phyloP scores from a whole-genome alignment of 805 yeast genomes.

The Cyberlindnera euphorbiae region DNA sequence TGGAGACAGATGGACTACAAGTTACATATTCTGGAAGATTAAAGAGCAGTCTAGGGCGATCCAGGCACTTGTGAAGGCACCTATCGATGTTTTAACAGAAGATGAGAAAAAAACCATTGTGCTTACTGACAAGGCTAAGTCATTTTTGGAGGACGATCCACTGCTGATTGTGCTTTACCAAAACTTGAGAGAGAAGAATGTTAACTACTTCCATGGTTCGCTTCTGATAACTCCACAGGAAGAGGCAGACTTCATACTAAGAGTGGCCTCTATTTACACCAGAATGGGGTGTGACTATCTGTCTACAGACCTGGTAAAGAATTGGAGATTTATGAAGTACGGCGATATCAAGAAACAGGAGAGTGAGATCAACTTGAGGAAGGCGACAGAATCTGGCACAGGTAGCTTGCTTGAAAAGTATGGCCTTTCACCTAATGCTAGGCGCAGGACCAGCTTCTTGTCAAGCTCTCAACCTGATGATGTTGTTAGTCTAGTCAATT shows the following conservation, averaged over 20 bases:
- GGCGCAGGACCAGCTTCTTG: slow-evolving; percentile 20
- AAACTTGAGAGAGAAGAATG: slow-evolving; percentile 49
- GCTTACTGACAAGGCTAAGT: slow-evolving; percentile 28
- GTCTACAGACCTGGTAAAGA: slow-evolving; percentile 53
- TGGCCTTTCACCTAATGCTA: slow-evolving; percentile 24
- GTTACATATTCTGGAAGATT: slow-evolving; percentile 75
- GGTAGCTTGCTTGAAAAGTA: slow-evolving; percentile 19
- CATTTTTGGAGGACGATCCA: slow-evolving; percentile 73
- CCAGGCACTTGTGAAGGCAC: slow-evolving; percentile 59
- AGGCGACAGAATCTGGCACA: slow-evolving; percentile 5
- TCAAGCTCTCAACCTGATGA: slow-evolving; percentile 4
- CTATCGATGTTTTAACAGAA: slow-evolving; percentile 34
- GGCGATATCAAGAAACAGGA: slow-evolving; percentile 15
- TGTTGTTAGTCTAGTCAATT: too few species aligned
- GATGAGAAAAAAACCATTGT: slow-evolving; percentile 24
- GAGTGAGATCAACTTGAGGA: slow-evolving; percentile 10
- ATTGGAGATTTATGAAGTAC: slow-evolving; percentile 58
- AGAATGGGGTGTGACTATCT: slow-evolving; percentile 91
- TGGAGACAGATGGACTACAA: slow-evolving; percentile 78
- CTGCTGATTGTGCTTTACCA: slow-evolving; percentile 64
- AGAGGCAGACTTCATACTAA: slow-evolving; percentile 60
- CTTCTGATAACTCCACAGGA: slow-evolving; percentile 32
- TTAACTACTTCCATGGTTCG: slow-evolving; percentile 47
- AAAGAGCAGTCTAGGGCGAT: slow-evolving; percentile 47
- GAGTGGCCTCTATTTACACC: slow-evolving; percentile 62